phyloP scores from a whole-genome alignment of 2,329 filamentous ascomycete species.

The Aspergillus persii region DNA sequence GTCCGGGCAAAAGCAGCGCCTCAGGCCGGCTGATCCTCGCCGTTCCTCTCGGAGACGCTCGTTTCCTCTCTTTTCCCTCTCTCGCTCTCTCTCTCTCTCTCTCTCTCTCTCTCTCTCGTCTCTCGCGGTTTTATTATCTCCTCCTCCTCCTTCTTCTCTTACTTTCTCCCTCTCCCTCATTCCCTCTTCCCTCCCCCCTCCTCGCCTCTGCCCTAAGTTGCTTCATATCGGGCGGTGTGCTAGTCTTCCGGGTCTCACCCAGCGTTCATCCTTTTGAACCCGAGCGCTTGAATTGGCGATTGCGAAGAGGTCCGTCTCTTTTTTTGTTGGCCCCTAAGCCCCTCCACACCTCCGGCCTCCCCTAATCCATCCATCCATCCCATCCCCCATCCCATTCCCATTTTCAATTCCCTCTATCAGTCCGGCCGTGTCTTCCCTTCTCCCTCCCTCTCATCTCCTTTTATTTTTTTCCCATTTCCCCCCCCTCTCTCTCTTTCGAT shows the following conservation, averaged over 20 bases:
- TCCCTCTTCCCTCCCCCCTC: slow-evolving; percentile 25
- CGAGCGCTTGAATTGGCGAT: slow-evolving; percentile 22
- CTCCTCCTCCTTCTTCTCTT: background rate
- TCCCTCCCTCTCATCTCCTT: background rate
- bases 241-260: background rate
- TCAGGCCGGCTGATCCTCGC: slow-evolving; percentile 8
- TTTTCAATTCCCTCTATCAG: slow-evolving; percentile 12
- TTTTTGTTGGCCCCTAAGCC: slow-evolving; percentile 28
- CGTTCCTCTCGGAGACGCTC: slow-evolving; percentile 3
- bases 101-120: slow-evolving; percentile 1
- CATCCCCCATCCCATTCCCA: slow-evolving; percentile 4
- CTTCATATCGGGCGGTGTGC: background rate
- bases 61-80: background rate
- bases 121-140: background rate
- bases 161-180: slow-evolving; percentile 14
- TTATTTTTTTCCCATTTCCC: slow-evolving; percentile 9
- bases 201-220: slow-evolving; percentile 9
- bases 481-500: slow-evolving; percentile 13
- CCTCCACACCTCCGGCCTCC: slow-evolving; percentile 29
- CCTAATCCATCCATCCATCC: background rate
- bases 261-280: slow-evolving; percentile 15
- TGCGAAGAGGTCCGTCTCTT: slow-evolving; percentile 18
- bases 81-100: slow-evolving; percentile 1
- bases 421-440: slow-evolving; percentile 1
- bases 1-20: slow-evolving; percentile 5